These are phyloP conservation scores for Termitomyces titanicus DNA, from an alignment of 768 basidiomycete species.

Conservation along the genomic window DNA sequence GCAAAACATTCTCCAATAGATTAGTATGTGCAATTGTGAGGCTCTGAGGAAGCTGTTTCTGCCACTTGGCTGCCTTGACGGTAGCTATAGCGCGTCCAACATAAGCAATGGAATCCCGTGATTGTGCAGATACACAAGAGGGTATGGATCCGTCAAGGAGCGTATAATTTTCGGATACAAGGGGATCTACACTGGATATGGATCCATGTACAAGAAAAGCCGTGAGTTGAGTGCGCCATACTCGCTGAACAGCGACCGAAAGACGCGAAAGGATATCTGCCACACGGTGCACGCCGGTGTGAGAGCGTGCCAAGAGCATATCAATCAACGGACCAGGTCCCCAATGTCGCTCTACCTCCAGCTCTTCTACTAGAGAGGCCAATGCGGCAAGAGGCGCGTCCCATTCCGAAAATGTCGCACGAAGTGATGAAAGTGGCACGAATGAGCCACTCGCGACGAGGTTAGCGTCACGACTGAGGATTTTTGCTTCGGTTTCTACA, in stretches of 20 bases:
- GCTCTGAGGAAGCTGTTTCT: conserved; percentile 68
- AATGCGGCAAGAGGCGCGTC: conserved; percentile 81
- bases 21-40: conserved; percentile 63
- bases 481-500: conserved; percentile 75
- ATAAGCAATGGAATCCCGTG: conserved; percentile 80
- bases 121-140: conserved; percentile 65
- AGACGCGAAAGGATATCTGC: conserved; percentile 67
- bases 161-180: conserved; percentile 56
- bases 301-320: conserved; percentile 64
- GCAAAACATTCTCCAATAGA: conserved; percentile 62
- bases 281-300: conserved; percentile 77
- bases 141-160: conserved; percentile 71
- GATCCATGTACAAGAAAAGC: conserved; percentile 81
- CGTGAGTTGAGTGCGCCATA: conserved; percentile 82
- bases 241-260: conserved; percentile 71
- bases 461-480: conserved; percentile 69
- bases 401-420: conserved; percentile 85
- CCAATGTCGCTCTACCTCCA: conserved; percentile 58
- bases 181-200: conserved; percentile 60
- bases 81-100: conserved; percentile 86
- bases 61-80: conserved; percentile 75
- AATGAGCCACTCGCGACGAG: conserved; percentile 80
- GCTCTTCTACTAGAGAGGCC: conserved; percentile 55
- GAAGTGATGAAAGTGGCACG: conserved; percentile 81
- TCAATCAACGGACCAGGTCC: conserved; percentile 80